Evolutionary conservation across 2,329 filamentous ascomycete genomes (phyloP).

Genomic region (Phyllosticta capitalensis): DNA sequence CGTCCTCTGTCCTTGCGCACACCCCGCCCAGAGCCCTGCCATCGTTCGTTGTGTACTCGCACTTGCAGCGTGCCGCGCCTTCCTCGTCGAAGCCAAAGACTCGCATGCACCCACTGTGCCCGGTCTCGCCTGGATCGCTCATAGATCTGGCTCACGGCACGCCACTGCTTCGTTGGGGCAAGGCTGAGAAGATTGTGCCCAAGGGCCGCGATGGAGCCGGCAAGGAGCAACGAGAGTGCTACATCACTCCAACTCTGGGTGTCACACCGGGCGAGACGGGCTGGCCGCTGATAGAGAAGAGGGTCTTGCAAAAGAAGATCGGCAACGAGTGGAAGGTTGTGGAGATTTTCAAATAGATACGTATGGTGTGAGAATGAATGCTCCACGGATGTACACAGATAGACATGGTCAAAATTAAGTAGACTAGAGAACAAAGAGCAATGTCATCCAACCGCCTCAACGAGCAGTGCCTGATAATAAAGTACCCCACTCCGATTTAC

Average conservation of each 20-base stretch:
- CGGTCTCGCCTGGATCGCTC: slow-evolving; percentile 66
- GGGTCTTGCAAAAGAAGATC: slow-evolving; percentile 70
- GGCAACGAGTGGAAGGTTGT: slow-evolving; percentile 64
- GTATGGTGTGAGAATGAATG: background rate
- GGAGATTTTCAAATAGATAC: slow-evolving; percentile 34
- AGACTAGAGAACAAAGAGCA: too few species aligned
- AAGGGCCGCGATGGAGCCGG: slow-evolving; percentile 28
- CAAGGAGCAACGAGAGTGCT: slow-evolving; percentile 57
- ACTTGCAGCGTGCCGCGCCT: slow-evolving; percentile 62
- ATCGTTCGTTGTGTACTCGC: slow-evolving; percentile 77
- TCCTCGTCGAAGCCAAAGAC: slow-evolving; percentile 48
- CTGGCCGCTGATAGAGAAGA: slow-evolving; percentile 80
- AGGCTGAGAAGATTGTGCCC: slow-evolving; percentile 68
- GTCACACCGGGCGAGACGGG: slow-evolving; percentile 60
- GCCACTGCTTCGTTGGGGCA: slow-evolving; percentile 72
- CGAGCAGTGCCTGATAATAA: too few species aligned
- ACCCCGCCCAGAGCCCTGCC: slow-evolving; percentile 64
- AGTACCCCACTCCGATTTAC: too few species aligned
- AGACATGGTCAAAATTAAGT: background rate
- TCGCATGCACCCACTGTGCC: slow-evolving; percentile 79
- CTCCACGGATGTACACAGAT: too few species aligned
- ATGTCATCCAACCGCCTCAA: too few species aligned
- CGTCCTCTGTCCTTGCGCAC: slow-evolving; percentile 66
- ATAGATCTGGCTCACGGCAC: slow-evolving; percentile 74
- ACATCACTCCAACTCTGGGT: slow-evolving; percentile 68